These are phyloP conservation scores for Xylaria scruposa DNA, from an alignment of 495 filamentous ascomycete species.

Conservation along the genomic window DNA sequence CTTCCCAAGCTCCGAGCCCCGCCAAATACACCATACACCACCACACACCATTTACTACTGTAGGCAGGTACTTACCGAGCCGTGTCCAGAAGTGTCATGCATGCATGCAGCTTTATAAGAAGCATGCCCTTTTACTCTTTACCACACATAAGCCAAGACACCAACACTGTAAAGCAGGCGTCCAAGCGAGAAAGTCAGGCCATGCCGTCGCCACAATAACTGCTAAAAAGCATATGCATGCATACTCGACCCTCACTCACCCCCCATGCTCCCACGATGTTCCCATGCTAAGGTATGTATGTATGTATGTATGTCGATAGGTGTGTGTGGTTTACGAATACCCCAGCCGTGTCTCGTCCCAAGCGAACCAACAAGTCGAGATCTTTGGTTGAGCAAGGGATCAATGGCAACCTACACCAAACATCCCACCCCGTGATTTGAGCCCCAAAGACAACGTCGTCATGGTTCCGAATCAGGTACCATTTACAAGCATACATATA, in stretches of 20 bases:
- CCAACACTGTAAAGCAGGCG: background rate
- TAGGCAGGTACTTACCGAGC: conserved; percentile 6
- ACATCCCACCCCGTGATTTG: conserved; percentile 3
- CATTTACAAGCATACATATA: background rate
- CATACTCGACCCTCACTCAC: background rate
- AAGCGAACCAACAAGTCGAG: conserved; percentile 2
- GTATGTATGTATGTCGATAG: background rate
- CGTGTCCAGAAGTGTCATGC: background rate
- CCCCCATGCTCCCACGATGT: background rate
- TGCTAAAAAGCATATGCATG: background rate
- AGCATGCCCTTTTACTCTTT: background rate
- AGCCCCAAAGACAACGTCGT: conserved; percentile 2
- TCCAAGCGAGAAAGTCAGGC: conserved; percentile 16
- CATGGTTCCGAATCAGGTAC: background rate
- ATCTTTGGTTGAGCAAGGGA: conserved; percentile 2
- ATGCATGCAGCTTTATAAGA: background rate
- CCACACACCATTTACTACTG: background rate
- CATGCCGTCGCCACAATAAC: conserved; percentile 1
- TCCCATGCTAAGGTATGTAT: background rate
- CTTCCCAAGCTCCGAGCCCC: background rate
- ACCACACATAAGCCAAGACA: background rate
- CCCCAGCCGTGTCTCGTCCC: conserved; percentile 7
- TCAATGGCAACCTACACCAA: conserved; percentile 10
- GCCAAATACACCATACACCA: background rate
- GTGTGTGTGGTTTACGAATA: background rate